Evolutionary conservation across 1,139 yeast genomes (phyloP), one percentile per base, ranked within the genome.

Genomic region (Yamadazyma mexicana): DNA sequence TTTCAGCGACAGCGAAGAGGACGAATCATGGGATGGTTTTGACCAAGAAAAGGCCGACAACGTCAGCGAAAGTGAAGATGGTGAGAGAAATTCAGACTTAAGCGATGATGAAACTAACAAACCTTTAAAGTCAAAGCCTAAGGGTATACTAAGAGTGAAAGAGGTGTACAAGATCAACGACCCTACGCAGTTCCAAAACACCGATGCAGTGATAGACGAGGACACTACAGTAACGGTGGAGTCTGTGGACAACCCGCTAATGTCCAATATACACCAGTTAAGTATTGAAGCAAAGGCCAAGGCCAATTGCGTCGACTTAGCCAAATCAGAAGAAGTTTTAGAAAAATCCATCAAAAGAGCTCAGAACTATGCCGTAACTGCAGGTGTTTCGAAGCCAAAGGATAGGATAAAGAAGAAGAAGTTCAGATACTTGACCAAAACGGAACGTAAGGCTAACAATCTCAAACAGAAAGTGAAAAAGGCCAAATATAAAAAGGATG

Each of bases 361-460:
- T 32, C 77, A 84, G 60, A 78, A 84, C 58, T 81, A 85, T 60
- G 91, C 94, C 11, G 77, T 76, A 38, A 65, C 81, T 31, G 68
- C 80, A 48, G 86, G 86, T 7, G 73, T 68, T 9, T 56, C 70
- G 14, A 70, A 71, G 43, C 75, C 75, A 17, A 51, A 57, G 15
- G 59, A 59, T 27, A 61, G 63, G 36, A 57, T 54, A 35, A 65
- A 62, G 44, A 84, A 84, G 75, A 87, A 85, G 76, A 88, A 87
- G 73, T 87, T 88, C 56, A 79, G 96, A 62, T 91, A 91, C 56
- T 72, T 88, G 61, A 77, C 92, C 39, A 87, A 87, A 61, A 70
- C 75, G 14, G 96, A 87, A 60, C 76, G 96, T 64, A 79, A 79
- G 54, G 76, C 70, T 23, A 85, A 85, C 50, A 78, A 75, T 43